Base-by-base conservation (phyloP, 1,284 basidiomycete species). In the Microbotryum lychnidis-dioicae region DNA sequence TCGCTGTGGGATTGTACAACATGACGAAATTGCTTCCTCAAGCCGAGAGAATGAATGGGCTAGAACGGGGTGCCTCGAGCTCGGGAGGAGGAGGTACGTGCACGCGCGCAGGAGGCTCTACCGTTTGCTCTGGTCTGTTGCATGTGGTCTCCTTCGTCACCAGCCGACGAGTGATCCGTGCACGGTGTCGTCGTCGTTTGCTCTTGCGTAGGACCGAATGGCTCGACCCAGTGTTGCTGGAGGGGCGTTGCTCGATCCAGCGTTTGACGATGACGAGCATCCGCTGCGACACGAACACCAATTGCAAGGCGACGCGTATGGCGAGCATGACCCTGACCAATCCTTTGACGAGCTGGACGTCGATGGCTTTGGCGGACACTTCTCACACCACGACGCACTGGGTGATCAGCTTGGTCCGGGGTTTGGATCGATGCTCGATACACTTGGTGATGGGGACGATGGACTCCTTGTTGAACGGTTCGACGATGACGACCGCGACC, bases 241-340 rank as follows among this genome's bases (percentile, higher is more conserved):
- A 42, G 37, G 37, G 37, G 37, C 37, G 12, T 42, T 42, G 48
- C 54, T 63, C 4, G 65, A 66, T 29, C 65, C 65, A 2, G 65
- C 65, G 6, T 66, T 66, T 45, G 29, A 58, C 42, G 63, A 65
- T 29, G 37, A 58, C 7, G 60, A 58, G 51, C n/a, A 37, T 6
- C 48, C 51, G 1, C 6, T 49, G 21, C 48, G 44, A 25, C 33
- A 56, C 44, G 14, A 49, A 31, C 46, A 54, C 47, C 27, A 18
- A 27, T 6, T 27, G 27, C 27, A 27, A n/a, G 50, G 47, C 16
- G 52, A 57, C 20, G 56, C 49, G 14, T n/a, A 16, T 1, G 58
- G 52, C 9, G 54, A 42, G 16, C 16, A 21, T 21, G 46, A 46
- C 50, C 23, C 25, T 8, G 14, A 50, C 29, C 21, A 23, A 50